Conservation (phyloP, 768 basidiomycete species). For the Leccinum aurantiacum region DNA sequence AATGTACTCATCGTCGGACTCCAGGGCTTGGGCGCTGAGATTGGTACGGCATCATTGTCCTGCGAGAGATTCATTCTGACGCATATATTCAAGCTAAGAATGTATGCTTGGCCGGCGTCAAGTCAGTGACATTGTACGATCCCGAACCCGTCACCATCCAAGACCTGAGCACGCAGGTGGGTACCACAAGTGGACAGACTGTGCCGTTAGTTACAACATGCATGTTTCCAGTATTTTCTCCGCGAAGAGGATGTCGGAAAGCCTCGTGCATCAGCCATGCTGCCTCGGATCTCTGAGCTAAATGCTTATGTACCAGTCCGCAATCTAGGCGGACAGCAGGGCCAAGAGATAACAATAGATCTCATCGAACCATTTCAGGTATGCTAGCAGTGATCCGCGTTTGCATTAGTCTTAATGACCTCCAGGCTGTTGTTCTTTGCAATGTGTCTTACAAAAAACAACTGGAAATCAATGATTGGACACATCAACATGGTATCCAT, state of each 20-base stretch:
- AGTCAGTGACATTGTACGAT: conserved; percentile 94
- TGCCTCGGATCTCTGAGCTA: conserved; percentile 88
- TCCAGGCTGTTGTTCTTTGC: conserved; percentile 86
- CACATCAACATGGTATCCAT: conserved; percentile 82
- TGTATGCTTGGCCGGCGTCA: conserved; percentile 91
- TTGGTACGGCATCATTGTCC: conserved; percentile 52
- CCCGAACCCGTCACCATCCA: conserved; percentile 84
- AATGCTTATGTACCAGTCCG: conserved; percentile 96
- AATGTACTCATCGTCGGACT: conserved; percentile 93
- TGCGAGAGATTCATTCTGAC: conserved; percentile 13
- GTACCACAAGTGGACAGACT: conserved; percentile 21
- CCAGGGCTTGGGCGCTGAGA: conserved; percentile 92
- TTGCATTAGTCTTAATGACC: conserved; percentile 9
- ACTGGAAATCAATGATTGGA: conserved; percentile 94
- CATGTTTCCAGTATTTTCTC: conserved; percentile 78
- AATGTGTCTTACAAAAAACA: conserved; percentile 77
- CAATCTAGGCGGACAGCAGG: conserved; percentile 73
- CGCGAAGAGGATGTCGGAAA: conserved; percentile 85
- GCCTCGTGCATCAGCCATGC: conserved; percentile 80
- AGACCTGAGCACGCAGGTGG: conserved; percentile 90
- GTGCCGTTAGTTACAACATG: conserved; percentile 8
- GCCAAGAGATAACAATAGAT: conserved; percentile 77
- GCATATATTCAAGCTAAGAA: conserved; percentile 69
- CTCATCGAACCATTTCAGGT: conserved; percentile 89
- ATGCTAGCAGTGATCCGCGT: conserved; percentile 20